A percentile compares a stretch with the other conserved stretches of the same genome.
These are phyloP conservation scores for Chalciporus piperatus DNA, from an alignment of 768 basidiomycete species.

Conservation along the genomic window DNA sequence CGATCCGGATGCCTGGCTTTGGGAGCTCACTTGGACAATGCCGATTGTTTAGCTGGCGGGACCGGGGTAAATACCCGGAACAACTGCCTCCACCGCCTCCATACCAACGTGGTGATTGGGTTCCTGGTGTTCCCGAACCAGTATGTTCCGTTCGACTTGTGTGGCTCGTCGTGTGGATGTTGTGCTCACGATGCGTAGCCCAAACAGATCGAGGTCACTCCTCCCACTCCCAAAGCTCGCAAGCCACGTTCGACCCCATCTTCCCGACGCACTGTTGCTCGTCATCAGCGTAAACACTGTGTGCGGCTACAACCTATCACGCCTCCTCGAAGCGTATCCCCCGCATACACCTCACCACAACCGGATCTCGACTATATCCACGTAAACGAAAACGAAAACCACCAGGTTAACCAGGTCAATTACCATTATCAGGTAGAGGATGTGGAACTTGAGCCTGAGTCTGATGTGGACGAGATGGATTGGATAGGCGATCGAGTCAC, in stretches of 20 bases:
- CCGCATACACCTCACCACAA: slow-evolving; percentile 28
- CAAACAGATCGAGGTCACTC: slow-evolving; percentile 34
- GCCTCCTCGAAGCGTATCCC: slow-evolving; percentile 28
- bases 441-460: slow-evolving; percentile 34
- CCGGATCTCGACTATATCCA: slow-evolving; percentile 45
- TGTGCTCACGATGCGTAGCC: slow-evolving; percentile 19
- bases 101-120: slow-evolving; percentile 62
- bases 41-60: slow-evolving; percentile 61
- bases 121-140: slow-evolving; percentile 38
- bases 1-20: background rate
- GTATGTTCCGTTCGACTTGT: slow-evolving; percentile 16
- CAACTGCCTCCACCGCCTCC: slow-evolving; percentile 57
- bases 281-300: slow-evolving; percentile 36
- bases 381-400: background rate
- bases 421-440: slow-evolving; percentile 27
- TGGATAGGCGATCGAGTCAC: slow-evolving; percentile 75
- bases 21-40: background rate
- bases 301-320: slow-evolving; percentile 22
- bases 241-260: slow-evolving; percentile 35
- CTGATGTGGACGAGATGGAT: slow-evolving; percentile 63
- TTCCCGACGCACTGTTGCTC: slow-evolving; percentile 34
- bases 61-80: slow-evolving; percentile 59
- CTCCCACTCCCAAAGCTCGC: slow-evolving; percentile 38
- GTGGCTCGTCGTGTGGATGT: background rate
- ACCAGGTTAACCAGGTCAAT: slow-evolving; percentile 1